Conservation (phyloP, 75 land plant genomes). For the Cupressus sempervirens region DNA sequence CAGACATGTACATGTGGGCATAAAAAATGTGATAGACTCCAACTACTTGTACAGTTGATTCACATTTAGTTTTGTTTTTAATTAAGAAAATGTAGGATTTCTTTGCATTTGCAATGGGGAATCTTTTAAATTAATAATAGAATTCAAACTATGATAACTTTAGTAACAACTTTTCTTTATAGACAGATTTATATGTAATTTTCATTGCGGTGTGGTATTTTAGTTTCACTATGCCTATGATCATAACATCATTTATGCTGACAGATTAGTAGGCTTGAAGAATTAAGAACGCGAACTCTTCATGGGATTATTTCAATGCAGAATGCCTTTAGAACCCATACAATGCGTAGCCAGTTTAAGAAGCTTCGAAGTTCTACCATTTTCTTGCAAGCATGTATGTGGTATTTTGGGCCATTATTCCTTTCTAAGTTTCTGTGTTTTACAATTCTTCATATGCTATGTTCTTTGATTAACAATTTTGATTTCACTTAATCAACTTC, state of each 20-base stretch:
- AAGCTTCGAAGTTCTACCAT: conserved; percentile 46
- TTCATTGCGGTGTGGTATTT: neutral
- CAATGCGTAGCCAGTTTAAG: conserved; percentile 49
- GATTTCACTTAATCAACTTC: neutral
- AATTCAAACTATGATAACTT: neutral
- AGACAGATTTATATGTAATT: neutral
- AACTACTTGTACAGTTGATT: neutral
- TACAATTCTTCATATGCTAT: neutral
- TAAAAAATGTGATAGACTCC: neutral
- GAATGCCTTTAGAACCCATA: conserved; percentile 71
- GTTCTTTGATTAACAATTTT: neutral
- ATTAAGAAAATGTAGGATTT: neutral
- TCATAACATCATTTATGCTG: neutral
- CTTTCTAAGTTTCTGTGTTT: neutral
- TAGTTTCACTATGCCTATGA: neutral
- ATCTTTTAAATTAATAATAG: neutral
- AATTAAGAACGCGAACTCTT: conserved; percentile 68
- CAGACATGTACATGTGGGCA: neutral
- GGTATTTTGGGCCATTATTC: neutral
- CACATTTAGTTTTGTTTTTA: neutral
- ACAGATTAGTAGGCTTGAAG: conserved; percentile 90
- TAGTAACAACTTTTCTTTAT: neutral
- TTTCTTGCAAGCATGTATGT: conserved; percentile 70
- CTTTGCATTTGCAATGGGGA: neutral
- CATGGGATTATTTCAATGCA: conserved; percentile 76